phyloP scores from a whole-genome alignment of 331 rosid species.

The Erythrophleum ivorense region DNA sequence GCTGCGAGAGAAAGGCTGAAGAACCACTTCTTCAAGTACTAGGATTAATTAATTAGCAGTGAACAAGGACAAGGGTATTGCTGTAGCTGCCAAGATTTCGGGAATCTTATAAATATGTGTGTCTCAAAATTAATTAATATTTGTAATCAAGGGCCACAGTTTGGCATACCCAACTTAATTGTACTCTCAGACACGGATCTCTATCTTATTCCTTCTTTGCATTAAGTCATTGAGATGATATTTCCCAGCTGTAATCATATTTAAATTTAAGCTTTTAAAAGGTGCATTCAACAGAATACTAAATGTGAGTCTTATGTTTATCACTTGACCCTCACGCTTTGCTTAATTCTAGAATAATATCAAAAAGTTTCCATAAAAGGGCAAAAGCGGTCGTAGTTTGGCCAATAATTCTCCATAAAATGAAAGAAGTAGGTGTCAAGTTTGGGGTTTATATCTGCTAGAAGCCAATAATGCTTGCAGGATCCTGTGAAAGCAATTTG shows the following conservation, averaged over 20 bases:
- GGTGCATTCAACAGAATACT: constrained; percentile 24
- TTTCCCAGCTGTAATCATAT: constrained; percentile 55
- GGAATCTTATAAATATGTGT: constrained; percentile 36
- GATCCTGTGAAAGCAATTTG: constrained; percentile 16
- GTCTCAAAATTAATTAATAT: constrained; percentile 31
- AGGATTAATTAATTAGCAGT: constrained; percentile 11
- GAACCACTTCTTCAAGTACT: neutral
- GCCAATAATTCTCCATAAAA: constrained; percentile 20
- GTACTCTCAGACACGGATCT: constrained; percentile 35
- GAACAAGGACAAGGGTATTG: neutral
- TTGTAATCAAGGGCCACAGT: constrained; percentile 33
- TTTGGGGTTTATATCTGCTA: neutral
- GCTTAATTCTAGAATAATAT: constrained; percentile 37
- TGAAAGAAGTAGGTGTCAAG: neutral
- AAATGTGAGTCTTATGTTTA: constrained; percentile 32
- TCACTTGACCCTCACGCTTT: constrained; percentile 37
- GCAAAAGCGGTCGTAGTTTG: neutral
- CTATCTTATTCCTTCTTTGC: constrained; percentile 39
- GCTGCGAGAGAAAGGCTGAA: constrained; percentile 24
- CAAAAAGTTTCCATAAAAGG: neutral
- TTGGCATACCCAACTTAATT: constrained; percentile 48
- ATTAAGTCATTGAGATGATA: constrained; percentile 16
- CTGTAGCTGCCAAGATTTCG: constrained; percentile 38
- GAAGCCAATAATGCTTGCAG: neutral
- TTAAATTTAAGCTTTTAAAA: constrained; percentile 19